Evolutionary conservation across 345 rosid species (phyloP), one percentile per base, ranked within the genome.

Genomic region (Acer saccharum): DNA sequence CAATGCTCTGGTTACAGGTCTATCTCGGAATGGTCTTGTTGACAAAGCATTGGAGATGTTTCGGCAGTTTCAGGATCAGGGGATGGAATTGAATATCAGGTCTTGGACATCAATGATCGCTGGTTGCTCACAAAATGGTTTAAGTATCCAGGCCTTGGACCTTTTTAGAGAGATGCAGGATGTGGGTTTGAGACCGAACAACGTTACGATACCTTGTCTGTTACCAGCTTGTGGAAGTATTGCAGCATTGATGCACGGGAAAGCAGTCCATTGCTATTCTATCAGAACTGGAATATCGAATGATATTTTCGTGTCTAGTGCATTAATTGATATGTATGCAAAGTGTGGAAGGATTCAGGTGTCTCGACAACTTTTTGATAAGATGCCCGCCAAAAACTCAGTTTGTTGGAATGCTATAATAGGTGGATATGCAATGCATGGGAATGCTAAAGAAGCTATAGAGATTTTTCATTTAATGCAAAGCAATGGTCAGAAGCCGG

Each of bases 281-380:
- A 80, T 72, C 67, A 85, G 83, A 87, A 75, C n/a, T 27, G 80
- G 83, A 70, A 75, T 85, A 23, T 72, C 81, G 1, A 64, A 63
- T 68, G 82, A 83, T 62, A 63, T 85, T 62, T 74, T 81, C 52
- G 84, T 85, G 43, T 79, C 80, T 50, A 88, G 93, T 73, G 93
- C 98, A 25, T 81, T 94, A 80, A 80, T 89, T 81, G 95, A 92
- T 76, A 92, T 89, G 95, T 89, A 94, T 71, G 93, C 93, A 32
- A 92, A 94, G 74, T 92, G 97, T 75, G 97, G 97, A 71, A 78
- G 88, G 73, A 84, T 89, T 57, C 83, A 84, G 62, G 43, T 79
- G 68, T 89, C 95, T 73, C 87, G 76, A 65, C 80, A 65, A 50
- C 86, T 89, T 75, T 90, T 94, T 58, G 85, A 87, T 78, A 79